Conservation (phyloP, 176 grass and related monocot species). For the Phyllostachys edulis region DNA sequence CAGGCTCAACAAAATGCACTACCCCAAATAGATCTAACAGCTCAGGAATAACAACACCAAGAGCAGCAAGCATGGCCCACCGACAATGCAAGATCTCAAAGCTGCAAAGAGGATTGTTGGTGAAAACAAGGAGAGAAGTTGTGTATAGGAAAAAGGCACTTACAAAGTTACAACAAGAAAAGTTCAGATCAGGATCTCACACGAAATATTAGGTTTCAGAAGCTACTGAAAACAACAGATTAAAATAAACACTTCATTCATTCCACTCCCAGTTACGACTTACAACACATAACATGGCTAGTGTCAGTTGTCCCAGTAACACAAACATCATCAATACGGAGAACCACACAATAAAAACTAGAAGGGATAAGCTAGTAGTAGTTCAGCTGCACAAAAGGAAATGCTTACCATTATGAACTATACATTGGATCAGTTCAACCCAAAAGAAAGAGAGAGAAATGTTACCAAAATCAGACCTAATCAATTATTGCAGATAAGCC, state of each 20-base stretch:
- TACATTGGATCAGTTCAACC: background rate
- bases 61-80: constrained; percentile 93
- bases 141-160: background rate
- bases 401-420: background rate
- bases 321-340: background rate
- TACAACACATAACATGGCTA: background rate
- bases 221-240: background rate
- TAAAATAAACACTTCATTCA: background rate
- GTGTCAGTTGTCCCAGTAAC: background rate
- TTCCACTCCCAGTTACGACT: background rate
- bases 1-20: constrained; percentile 83
- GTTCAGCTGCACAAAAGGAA: background rate
- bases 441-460: background rate
- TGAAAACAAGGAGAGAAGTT: background rate
- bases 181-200: background rate
- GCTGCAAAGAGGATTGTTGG: constrained; percentile 39
- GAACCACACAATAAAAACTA: background rate
- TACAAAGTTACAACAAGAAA: background rate
- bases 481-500: background rate
- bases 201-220: background rate
- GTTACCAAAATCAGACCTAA: background rate
- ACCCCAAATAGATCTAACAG: constrained; percentile 70
- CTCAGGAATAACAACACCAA: constrained; percentile 85
- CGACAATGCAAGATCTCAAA: constrained; percentile 95
- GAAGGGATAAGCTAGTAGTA: background rate